Base-by-base conservation (phyloP, 2,329 filamentous ascomycete genomes). In the Periglandula ipomoeae region DNA sequence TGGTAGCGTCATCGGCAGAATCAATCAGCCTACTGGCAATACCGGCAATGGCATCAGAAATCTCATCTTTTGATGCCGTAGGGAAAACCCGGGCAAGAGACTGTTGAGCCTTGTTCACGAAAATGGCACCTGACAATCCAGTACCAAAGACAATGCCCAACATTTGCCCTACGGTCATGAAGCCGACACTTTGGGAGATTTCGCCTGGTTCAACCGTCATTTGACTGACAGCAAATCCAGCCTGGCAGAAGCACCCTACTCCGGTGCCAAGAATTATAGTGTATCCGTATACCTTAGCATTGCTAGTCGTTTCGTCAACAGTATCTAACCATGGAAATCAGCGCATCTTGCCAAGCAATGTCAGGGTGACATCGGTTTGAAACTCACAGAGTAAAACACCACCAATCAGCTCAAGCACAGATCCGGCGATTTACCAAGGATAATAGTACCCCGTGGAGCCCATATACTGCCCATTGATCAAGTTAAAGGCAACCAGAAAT, bases 261-360 rank as follows among this genome's bases (percentile, higher is more conserved):
- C 71, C 71, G 7, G 66, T 52, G 1, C 66, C 72, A 5, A 72
- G 49, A 4, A 76, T 50, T 34, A 72, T 56, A 3, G 53, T 56
- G 51, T 61, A 66, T 3, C 65, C 65, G 47, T 66, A 68, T 6
- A 67, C 60, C 11, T 53, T 48, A 32, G 46, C 30, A 4, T 37
- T 37, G 9, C 45, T 10, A 4, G 54, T 57, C 19, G 24, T 10
- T 7, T 40, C 19, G 22, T 47, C 41, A 6, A 52, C 35, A 8
- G 48, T 52, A 19, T 47, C 35, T 45, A 41, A 10, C 19, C 34
- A 44, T 26, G 37, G 22, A 62, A 32, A 15, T 8, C 8, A 32
- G 15, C 30, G 30, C 30, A n/a, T n/a, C n/a, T n/a, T n/a, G n/a
- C n/a, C n/a, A n/a, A n/a, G n/a, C n/a, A n/a, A n/a, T n/a, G n/a